Base-by-base conservation (phyloP, 2,329 filamentous ascomycete species). In the Zelopaecilomyces penicillatus region DNA sequence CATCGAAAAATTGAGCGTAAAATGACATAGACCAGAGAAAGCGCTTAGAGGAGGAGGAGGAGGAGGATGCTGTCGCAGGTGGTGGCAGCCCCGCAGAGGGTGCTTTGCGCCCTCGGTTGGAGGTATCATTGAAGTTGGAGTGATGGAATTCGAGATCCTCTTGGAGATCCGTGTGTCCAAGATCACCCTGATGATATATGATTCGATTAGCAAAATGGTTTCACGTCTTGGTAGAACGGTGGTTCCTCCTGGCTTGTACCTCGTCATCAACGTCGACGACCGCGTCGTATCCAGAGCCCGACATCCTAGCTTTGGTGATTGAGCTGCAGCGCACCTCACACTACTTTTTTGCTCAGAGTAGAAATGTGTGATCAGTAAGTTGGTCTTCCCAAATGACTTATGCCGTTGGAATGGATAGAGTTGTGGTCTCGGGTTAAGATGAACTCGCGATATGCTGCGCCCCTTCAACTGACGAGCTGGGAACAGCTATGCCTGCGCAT, bases 71-170 rank as follows among this genome's bases (percentile, higher is more conserved):
- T 12, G 79, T 82, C 9, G 61, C 78, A 2, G 78, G 79, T 2
- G 71, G 69, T 0, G 78, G 80, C 2, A 82, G 78, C 10, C 79
- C 69, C 4, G 73, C 67, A 6, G 68, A 59, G 5, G 66, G 57
- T n/a, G 65, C 58, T 54, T 76, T 75, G 52, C 75, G 70, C 32
- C 68, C 70, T 48, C 69, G 65, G 11, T 64, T 37, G 54, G 74
- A 58, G 61, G 73, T 61, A 46, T 81, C 80, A 58, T 82, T 79
- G 66, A 94, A 94, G 71, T 86, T 80, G 53, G 90, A 96, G 61
- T 82, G 86, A 75, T 98, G 93, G 73, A 98, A 98, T 77, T 97
- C 93, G 64, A 98, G 89, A 69, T 97, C 93, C 66, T 96, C 91
- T 74, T 96, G 89, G 27, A 98, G 84, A 66, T 98, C 93, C 46